Conservation (phyloP, 345 rosid species). For the Eucalyptus lansdowneana region DNA sequence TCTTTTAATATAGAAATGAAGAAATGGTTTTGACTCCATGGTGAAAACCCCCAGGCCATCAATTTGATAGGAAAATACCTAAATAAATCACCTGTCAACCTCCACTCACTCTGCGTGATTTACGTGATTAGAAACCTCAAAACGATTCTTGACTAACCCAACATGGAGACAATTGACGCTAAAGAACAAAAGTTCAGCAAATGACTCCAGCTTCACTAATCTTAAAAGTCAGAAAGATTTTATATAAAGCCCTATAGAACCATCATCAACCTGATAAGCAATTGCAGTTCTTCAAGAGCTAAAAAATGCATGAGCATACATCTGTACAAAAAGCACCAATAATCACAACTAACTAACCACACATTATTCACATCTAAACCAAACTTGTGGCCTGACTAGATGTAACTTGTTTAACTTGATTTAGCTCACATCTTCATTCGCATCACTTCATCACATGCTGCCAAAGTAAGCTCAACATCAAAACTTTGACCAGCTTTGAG, state of each 20-base stretch:
- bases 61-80: background rate
- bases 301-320: background rate
- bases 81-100: background rate
- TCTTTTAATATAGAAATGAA: background rate
- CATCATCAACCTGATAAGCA: background rate
- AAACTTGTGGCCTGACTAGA: background rate
- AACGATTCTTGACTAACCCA: background rate
- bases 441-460: background rate
- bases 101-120: background rate
- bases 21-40: background rate
- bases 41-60: background rate
- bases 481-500: background rate
- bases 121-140: background rate
- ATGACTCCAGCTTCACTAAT: background rate
- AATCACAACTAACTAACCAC: background rate
- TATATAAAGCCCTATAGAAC: background rate
- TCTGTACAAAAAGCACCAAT: background rate
- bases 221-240: background rate
- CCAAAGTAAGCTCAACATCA: background rate
- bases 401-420: background rate
- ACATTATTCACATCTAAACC: background rate
- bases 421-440: background rate
- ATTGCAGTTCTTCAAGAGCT: background rate
- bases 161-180: background rate
- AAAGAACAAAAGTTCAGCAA: background rate